Base-by-base conservation (phyloP, 2,329 filamentous ascomycete species). In the Claviceps africana region DNA sequence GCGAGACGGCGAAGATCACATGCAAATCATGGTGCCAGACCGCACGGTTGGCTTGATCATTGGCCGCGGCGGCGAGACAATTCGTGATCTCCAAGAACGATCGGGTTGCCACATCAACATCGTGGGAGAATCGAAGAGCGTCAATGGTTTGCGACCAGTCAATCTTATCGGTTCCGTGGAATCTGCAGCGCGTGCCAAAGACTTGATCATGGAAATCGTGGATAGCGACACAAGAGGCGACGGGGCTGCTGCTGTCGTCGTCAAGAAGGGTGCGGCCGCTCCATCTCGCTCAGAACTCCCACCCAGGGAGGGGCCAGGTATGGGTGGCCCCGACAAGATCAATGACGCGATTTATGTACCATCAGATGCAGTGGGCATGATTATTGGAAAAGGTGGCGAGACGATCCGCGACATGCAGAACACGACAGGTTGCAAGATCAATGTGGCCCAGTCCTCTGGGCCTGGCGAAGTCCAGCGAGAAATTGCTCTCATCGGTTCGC, bases 81-180 rank as follows among this genome's bases (percentile, higher is more conserved):
- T 95, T 61, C 83, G 88, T 62, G 89, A 95, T 64, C 75, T 95
- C 25, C 90, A 95, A 69, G 89, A 95, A 66, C 79, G 87, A 56
- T 93, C 86, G 61, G 87, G 86, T n/a, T 95, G 89, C 66, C 90
- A 95, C 67, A 88, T 95, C 66, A 95, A 95, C 67, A 95, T 95
- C 62, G 87, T 95, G 42, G 86, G 86, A 61, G 89, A 95, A 70
- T 88, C 88, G 59, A 94, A 95, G 75, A 95, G 88, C 64, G 79
- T 95, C 58, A 94, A 94, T 63, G 89, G 89, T 45, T 74, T 95
- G 56, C 82, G 89, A 49, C 89, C 90, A 30, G 88, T 95, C 56
- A 95, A 95, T 65, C 76, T 95, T 48, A 95, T 95, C 59, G 89
- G 89, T 54, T 82, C 83, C 43, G 79, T 79, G 43, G 78, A 83